Base-by-base conservation (phyloP, 2,329 filamentous ascomycete species). In the Xylaria sp. region DNA sequence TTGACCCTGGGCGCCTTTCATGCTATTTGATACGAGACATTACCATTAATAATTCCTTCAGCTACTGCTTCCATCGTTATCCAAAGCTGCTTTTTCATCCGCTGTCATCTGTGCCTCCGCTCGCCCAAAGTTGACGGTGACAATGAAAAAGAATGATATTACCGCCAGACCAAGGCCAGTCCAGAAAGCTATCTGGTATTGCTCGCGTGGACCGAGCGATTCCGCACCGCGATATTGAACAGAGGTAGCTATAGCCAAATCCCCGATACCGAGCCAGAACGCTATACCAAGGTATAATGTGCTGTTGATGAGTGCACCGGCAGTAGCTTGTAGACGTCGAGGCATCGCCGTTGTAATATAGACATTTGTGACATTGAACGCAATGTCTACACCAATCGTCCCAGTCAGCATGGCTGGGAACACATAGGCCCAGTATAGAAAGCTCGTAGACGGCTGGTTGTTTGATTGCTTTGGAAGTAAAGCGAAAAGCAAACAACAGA, bases 261-360 rank as follows among this genome's bases (percentile, higher is more conserved):
- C 92, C 0, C 87, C 88, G 60, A 94, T 85, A 0, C 90, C 91
- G 5, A 94, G 82, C 79, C 89, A 88, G 58, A 94, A 83, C 0
- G 90, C 90, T 73, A 93, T 90, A 10, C 90, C 90, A 9, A 94
- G 82, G 73, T 92, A 91, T 33, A 93, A 76, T 1, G 93, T 79
- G 54, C 87, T 89, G 78, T 92, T 93, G 73, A 92, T 89, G 51
- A 94, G 77, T 0, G 88, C 91, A 0, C 91, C 90, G 0, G 91
- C 92, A 0, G 93, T 81, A 0, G 90, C 91, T 75, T 95, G 92
- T 56, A 88, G 83, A 13, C 86, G 83, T 4, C 83, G 82, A 0
- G 91, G 90, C 69, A 94, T 81, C 15, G 86, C 87, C 0, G 91
- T 93, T 0, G 91, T 93, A 76, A 93, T 91, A 78, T 92, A 94